Percentiles rank a stretch among this genome's conserved stretches.
phyloP scores from a whole-genome alignment of 2,329 filamentous ascomycete species.

The Fusarium nodosum region DNA sequence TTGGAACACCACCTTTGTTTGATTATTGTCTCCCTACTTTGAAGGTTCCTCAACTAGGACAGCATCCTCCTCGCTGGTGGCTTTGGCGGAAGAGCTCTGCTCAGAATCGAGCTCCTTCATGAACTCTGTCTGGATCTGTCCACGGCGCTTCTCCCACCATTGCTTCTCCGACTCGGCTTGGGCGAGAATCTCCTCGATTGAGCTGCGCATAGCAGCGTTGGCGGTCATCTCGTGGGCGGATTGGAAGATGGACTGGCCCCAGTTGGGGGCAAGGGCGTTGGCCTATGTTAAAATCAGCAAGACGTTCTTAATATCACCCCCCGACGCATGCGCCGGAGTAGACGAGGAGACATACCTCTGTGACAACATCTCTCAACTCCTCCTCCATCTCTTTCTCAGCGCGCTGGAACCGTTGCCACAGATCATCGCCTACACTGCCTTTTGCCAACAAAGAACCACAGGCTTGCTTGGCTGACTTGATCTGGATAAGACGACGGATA shows the following conservation, averaged over 20 bases:
- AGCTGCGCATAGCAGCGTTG: constrained; percentile 81
- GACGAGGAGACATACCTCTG: constrained; percentile 72
- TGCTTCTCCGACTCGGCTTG: constrained; percentile 81
- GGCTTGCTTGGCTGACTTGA: constrained; percentile 89
- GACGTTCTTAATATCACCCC: background rate
- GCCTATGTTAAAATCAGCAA: constrained; percentile 68
- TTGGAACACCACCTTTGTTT: background rate
- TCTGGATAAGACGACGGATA: constrained; percentile 89
- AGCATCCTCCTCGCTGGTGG: constrained; percentile 60
- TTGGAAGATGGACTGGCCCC: constrained; percentile 97
- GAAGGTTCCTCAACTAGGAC: constrained; percentile 79
- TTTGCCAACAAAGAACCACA: constrained; percentile 85
- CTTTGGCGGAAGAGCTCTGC: constrained; percentile 59
- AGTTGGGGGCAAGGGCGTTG: constrained; percentile 87
- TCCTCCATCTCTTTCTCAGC: constrained; percentile 99
- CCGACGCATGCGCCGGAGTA: background rate
- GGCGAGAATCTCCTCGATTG: constrained; percentile 79
- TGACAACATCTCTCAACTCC: constrained; percentile 92
- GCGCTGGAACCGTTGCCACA: constrained; percentile 91
- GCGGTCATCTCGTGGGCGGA: constrained; percentile 95
- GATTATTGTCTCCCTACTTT: constrained; percentile 69
- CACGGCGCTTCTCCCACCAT: constrained; percentile 92
- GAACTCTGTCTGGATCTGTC: constrained; percentile 79
- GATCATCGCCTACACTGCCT: constrained; percentile 93
- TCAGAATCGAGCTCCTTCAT: constrained; percentile 86